Evolutionary conservation across 805 yeast genomes (phyloP).

Genomic region (Blastobotrys peoriensis): DNA sequence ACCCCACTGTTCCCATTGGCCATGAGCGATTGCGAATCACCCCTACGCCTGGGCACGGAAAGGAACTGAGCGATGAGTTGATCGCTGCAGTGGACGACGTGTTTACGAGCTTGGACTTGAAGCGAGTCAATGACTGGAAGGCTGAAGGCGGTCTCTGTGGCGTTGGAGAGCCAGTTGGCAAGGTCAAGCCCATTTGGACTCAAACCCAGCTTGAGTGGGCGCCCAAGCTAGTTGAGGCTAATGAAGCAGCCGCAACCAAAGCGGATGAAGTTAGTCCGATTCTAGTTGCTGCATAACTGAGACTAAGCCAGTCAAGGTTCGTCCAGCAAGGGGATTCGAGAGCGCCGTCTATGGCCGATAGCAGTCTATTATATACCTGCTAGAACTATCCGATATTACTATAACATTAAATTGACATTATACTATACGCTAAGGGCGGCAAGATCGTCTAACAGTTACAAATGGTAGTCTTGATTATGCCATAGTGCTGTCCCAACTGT

Average conservation of each 20-base stretch:
- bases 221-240: constrained; percentile 6
- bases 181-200: constrained; percentile 78
- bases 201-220: constrained; percentile 54
- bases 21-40: constrained; percentile 94
- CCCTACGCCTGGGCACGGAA: constrained; percentile 96
- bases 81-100: constrained; percentile 75
- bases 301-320: too few species aligned
- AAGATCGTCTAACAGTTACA: too few species aligned
- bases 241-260: too few species aligned
- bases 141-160: constrained; percentile 84
- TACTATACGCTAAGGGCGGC: too few species aligned
- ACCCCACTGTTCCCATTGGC: constrained; percentile 96
- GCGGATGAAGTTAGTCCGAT: neutral
- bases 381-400: too few species aligned
- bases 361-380: too few species aligned
- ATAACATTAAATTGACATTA: too few species aligned
- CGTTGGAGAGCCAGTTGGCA: constrained; percentile 56
- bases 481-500: too few species aligned
- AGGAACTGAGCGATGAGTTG: constrained; percentile 67
- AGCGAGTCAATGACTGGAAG: constrained; percentile 74
- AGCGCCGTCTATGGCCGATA: too few species aligned
- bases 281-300: neutral
- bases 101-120: constrained; percentile 66
- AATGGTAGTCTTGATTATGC: too few species aligned
- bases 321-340: too few species aligned